Evolutionary conservation across 176 grass and related monocot species (phyloP), one percentile per base, ranked within the genome.

Genomic region (Saccharum spontaneum): DNA sequence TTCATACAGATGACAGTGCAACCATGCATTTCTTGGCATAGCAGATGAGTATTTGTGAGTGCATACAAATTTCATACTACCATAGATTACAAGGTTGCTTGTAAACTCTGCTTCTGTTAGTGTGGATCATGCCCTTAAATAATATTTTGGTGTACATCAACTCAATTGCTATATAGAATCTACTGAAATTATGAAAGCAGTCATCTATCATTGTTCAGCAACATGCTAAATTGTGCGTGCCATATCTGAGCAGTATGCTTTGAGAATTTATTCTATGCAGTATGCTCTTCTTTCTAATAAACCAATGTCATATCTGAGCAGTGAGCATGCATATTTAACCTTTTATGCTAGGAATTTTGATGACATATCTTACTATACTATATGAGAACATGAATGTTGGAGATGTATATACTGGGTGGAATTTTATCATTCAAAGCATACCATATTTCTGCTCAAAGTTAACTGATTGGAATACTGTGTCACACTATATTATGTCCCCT

Each of bases 361-460:
- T 84, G 68, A 39, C 39, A 59, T 64, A 28, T 82, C 30, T 45
- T 72, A 30, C 45, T 79, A 13, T 67, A 48, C 37, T 68, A n/a
- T 62, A 57, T 30, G 2, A 8, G 38, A 83, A 82, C 28, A 80
- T 67, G 7, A 76, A 77, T 50, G 24, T 49, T 61, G 57, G 8
- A 61, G 57, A 61, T 61, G 57, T 23, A 60, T 84, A 28, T 78
- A 61, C 41, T 34, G n/a, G 40, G 26, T n/a, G 28, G 18, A 73
- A 83, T 49, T 62, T 87, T 87, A 87, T 30, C 11, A 67, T 67
- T 83, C 38, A 37, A 75, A 79, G 28, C 79, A 26, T 45, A 68
- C 6, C 40, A 57, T 28, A 45, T 55, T 85, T 22, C 16, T 37
- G 46, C 37, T 67, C 36, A 34, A 75, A 40, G 36, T 69, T 81